Evolutionary conservation across 352 stramenopile genomes (phyloP), one percentile per base, ranked within the genome.

Genomic region (Phytopythium boreale): DNA sequence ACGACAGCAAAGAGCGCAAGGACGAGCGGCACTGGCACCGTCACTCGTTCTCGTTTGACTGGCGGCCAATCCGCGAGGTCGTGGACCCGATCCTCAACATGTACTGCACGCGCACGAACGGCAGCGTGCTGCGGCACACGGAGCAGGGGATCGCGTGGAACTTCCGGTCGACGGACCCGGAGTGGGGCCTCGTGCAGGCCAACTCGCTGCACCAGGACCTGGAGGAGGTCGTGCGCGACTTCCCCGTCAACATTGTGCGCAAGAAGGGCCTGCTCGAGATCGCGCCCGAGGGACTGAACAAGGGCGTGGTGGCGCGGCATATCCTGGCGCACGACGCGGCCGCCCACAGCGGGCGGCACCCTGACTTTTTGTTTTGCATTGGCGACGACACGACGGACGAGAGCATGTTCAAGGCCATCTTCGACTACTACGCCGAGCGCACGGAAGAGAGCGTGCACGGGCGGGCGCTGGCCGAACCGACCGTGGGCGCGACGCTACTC

Each of bases 341-440:
- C 36, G 86, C 89, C 41, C 81, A 90, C 62, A 72, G 79, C n/a
- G 74, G 79, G 10, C 55, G 55, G 27, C 87, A 94, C 36, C 89
- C 97, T 11, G 96, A 99, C 74, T 99, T 99, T 77, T 67, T 98
- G 27, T 89, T 99, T 22, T 98, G 95, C 62, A 97, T 98, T 65
- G 97, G 97, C 50, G 97, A 99, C 74, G 96, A 99, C 70, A 97
- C 95, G 53, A 97, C 93, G 8, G 97, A 99, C 69, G 97, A 99
- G 75, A 98, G 96, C 68, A 99, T 99, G 97, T 99, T 99, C 78
- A 92, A 92, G 63, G 73, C 83, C 53, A 91, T 97, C 68, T 96
- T 97, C 74, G 87, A 95, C 64, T 96, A 95, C 77, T 96, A 96
- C 62, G 87, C 87, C 2, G 82, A 96, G 68, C 79, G 86, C 4